A percentile compares a stretch with the other conserved stretches of the same genome.
Conservation (phyloP, 345 rosid species). For the Linum trigynum region DNA sequence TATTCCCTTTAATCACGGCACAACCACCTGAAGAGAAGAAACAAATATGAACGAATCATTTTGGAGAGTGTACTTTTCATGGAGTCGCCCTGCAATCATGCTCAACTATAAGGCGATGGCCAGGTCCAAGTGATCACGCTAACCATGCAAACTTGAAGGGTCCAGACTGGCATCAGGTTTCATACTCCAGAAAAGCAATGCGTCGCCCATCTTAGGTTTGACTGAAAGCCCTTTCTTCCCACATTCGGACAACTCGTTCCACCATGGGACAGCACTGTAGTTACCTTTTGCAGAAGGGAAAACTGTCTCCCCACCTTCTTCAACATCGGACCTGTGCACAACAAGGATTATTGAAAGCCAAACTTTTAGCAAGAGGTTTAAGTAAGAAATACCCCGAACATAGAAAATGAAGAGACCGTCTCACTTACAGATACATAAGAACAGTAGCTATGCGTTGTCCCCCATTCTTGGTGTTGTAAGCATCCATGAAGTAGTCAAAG, state of each 20-base stretch:
- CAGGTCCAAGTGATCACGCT: slow-evolving; percentile 14
- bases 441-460: slow-evolving; percentile 95
- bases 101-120: too few species aligned
- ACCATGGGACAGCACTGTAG: slow-evolving; percentile 77
- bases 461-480: slow-evolving; percentile 75
- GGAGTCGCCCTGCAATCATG: too few species aligned
- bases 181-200: slow-evolving; percentile 97
- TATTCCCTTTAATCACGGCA: too few species aligned
- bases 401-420: slow-evolving; percentile 4
- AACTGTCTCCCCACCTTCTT: slow-evolving; percentile 96
- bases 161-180: slow-evolving; percentile 75
- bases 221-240: slow-evolving; percentile 78
- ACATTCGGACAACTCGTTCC: slow-evolving; percentile 81
- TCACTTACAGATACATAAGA: slow-evolving; percentile 90
- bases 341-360: slow-evolving; percentile 10
- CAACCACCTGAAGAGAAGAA: too few species aligned
- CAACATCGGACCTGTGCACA: slow-evolving; percentile 78
- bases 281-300: slow-evolving; percentile 87
- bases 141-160: slow-evolving; percentile 87
- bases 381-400: neutral
- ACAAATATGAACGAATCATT: too few species aligned
- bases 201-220: slow-evolving; percentile 94
- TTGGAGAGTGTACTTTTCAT: too few species aligned
- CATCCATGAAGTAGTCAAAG: slow-evolving; percentile 80
- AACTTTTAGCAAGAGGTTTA: too few species aligned